Evolutionary conservation across 371 early-diverging fungal genomes (phyloP), one percentile per base, ranked within the genome.

Genomic region (Rhizomucor pusillus): DNA sequence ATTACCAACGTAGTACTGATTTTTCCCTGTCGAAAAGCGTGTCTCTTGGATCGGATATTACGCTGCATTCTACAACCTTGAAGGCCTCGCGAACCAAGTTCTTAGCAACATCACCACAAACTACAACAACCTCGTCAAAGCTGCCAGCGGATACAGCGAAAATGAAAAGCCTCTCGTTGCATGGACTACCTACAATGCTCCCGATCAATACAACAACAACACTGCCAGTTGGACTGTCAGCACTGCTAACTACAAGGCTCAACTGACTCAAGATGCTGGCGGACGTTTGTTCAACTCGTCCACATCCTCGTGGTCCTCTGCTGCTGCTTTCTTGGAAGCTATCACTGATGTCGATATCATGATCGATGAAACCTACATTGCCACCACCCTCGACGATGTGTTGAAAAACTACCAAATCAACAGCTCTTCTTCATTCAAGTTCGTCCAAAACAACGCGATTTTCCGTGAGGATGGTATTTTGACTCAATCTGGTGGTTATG

Each of bases 41-140:
- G 74, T 82, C 53, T 86, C 89, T 59, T 90, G 91, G 91, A 54
- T 90, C 51, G 84, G 86, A 67, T 90, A 85, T 67, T 89, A 86
- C 71, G 82, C 83, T 23, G 71, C 80, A 18, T 90, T 89, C 66
- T 89, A 85, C 67, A 88, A 89, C 59, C 65, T 80, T 45, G 91
- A 90, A 56, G 67, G 63, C 22, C 46, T 61, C n/a, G 87, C 88
- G 41, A 84, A 86, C 59, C 52, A 62, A n/a, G 56, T 83, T 39
- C 75, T 80, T 36, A 54, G 61, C 6, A 29, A 65, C 6, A 86
- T 90, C 51, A 80, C 74, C 43, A 56, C 70, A 63, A 89, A 90
- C 69, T 90, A 89, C 66, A 71, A 82, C 54, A 81, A 84, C 63
- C 69, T 85, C 53, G 78, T 73, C 56, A 43, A 54, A 16, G 75